phyloP scores from a whole-genome alignment of 2,329 filamentous ascomycete genomes.

The Mycogone perniciosa region DNA sequence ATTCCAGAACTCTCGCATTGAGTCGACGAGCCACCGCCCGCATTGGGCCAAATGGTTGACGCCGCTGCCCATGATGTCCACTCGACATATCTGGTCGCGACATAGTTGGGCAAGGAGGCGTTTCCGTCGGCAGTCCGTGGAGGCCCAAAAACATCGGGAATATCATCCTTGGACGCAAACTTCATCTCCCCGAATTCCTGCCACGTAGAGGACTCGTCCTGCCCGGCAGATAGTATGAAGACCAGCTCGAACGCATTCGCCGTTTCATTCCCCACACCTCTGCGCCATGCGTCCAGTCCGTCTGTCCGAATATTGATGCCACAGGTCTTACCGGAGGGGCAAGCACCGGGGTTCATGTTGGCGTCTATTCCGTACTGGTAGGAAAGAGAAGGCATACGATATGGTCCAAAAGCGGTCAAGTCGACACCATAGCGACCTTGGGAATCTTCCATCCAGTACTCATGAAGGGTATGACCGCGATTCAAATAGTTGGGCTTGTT shows the following conservation, averaged over 20 bases:
- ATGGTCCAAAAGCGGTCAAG: conserved; percentile 46
- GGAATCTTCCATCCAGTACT: conserved; percentile 54
- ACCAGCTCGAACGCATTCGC: conserved; percentile 43
- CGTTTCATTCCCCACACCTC: conserved; percentile 44
- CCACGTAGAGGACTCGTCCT: conserved; percentile 50
- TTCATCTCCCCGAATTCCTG: conserved; percentile 52
- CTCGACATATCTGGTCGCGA: conserved; percentile 44
- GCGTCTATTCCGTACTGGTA: conserved; percentile 47
- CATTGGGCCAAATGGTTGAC: conserved; percentile 47
- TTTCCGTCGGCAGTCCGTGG: conserved; percentile 30
- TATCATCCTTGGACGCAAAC: conserved; percentile 40
- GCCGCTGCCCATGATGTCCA: conserved; percentile 50
- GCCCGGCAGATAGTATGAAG: conserved; percentile 48
- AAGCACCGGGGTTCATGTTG: conserved; percentile 42
- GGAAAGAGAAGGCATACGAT: conserved; percentile 39
- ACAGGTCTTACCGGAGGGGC: conserved; percentile 37
- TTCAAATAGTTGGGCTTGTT: conserved; percentile 45
- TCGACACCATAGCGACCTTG: conserved; percentile 47
- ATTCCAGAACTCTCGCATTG: conserved; percentile 49
- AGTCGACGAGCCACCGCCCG: conserved; percentile 44
- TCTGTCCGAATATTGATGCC: conserved; percentile 43
- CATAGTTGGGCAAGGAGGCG: conserved; percentile 35
- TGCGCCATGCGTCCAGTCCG: conserved; percentile 42
- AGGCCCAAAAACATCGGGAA: conserved; percentile 44
- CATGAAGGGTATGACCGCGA: conserved; percentile 45